Percentiles rank a stretch among this genome's conserved stretches.
These are phyloP conservation scores for Talaromyces sp. DNA, from an alignment of 2,329 filamentous ascomycete species.

Conservation along the genomic window DNA sequence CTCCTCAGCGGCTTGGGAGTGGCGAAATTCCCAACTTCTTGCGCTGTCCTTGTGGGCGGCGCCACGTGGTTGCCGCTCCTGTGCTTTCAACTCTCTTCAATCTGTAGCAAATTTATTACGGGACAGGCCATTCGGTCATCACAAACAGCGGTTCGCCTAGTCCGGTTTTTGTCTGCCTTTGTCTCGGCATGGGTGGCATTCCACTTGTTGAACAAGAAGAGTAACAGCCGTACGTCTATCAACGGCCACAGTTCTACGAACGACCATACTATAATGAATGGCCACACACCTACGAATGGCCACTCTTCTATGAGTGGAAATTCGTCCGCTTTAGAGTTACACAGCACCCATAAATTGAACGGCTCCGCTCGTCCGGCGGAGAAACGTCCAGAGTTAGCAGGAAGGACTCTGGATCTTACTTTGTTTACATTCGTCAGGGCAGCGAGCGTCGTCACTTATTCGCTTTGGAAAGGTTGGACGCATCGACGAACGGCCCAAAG, in stretches of 20 bases:
- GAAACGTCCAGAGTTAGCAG: slow-evolving; percentile 46
- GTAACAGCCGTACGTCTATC: slow-evolving; percentile 14
- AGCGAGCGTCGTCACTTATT: slow-evolving; percentile 63
- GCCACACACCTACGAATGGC: too few species aligned
- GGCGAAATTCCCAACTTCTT: slow-evolving; percentile 49
- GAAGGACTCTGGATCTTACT: slow-evolving; percentile 74
- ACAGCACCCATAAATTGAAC: slow-evolving; percentile 5
- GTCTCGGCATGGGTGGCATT: slow-evolving; percentile 48
- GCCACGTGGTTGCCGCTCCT: slow-evolving; percentile 42
- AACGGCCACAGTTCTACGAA: slow-evolving; percentile 2
- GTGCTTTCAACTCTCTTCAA: slow-evolving; percentile 20
- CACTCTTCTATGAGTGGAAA: slow-evolving; percentile 2
- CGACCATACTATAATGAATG: not conserved
- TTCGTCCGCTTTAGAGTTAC: not conserved
- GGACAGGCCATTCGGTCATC: slow-evolving; percentile 12
- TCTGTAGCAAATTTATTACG: slow-evolving; percentile 16
- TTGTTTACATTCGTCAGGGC: slow-evolving; percentile 71
- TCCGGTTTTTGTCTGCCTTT: slow-evolving; percentile 42
- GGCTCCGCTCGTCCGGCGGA: slow-evolving; percentile 6
- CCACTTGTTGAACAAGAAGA: slow-evolving; percentile 40
- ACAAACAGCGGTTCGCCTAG: slow-evolving; percentile 16
- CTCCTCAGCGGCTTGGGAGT: slow-evolving; percentile 36
- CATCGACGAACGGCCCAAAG: slow-evolving; percentile 21
- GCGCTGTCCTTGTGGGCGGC: slow-evolving; percentile 47
- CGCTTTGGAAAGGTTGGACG: slow-evolving; percentile 55